These are phyloP conservation scores for Hygrocybe punicea DNA, from an alignment of 768 basidiomycete species.

Conservation along the genomic window DNA sequence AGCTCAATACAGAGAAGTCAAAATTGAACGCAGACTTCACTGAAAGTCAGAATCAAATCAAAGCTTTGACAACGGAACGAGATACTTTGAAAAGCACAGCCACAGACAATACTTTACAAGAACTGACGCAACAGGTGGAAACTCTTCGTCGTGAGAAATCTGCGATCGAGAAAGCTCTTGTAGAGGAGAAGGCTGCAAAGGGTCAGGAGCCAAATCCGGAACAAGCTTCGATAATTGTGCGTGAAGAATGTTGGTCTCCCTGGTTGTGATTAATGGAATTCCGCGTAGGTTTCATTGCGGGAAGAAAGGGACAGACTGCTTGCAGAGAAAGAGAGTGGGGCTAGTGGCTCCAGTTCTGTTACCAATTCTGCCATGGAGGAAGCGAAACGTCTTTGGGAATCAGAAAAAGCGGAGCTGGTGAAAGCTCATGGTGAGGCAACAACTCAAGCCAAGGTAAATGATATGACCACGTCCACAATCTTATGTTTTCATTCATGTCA, in stretches of 20 bases:
- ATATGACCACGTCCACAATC: not conserved
- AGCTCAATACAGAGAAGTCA: conserved; percentile 37
- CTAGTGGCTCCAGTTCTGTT: conserved; percentile 25
- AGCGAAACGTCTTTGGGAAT: conserved; percentile 46
- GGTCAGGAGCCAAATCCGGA: conserved; percentile 10
- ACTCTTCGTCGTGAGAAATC: conserved; percentile 4
- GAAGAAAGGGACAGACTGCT: conserved; percentile 62
- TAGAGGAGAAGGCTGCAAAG: conserved; percentile 10
- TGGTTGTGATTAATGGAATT: not conserved
- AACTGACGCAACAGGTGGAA: conserved; percentile 1
- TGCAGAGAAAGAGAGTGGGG: conserved; percentile 53
- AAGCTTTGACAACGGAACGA: conserved; percentile 27
- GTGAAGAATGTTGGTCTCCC: conserved; percentile 11
- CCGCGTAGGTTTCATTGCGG: conserved; percentile 42
- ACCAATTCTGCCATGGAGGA: conserved; percentile 25
- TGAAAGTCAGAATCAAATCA: conserved; percentile 36
- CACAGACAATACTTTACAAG: conserved; percentile 12
- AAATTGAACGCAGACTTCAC: conserved; percentile 39
- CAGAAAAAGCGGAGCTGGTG: conserved; percentile 56
- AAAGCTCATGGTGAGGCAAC: conserved; percentile 60
- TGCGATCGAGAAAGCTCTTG: conserved; percentile 6
- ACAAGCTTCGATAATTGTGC: conserved; percentile 39
- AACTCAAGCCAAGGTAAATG: conserved; percentile 52
- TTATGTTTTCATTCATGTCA: not conserved
- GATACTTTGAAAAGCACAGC: not conserved